Base-by-base conservation (phyloP, 768 basidiomycete genomes). In the Daedalea quercina region DNA sequence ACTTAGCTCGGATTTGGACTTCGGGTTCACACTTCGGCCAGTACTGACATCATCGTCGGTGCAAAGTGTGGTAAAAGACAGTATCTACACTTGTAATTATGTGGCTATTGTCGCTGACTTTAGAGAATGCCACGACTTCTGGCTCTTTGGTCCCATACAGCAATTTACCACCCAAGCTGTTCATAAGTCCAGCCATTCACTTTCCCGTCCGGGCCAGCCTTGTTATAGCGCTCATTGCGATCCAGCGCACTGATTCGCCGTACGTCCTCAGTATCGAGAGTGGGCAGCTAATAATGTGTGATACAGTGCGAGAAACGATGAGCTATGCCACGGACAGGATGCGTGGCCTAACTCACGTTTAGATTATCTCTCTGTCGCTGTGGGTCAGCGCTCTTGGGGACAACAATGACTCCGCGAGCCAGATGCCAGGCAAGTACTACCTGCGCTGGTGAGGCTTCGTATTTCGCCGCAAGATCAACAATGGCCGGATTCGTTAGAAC, bases 361-460 rank as follows among this genome's bases (percentile, higher is more conserved):
- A 80, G 53, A 54, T 81, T 81, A 52, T 75, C 72, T 59, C 71
- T 74, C 65, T 82, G 79, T 44, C 75, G 67, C 20, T 71, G 71
- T 19, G 62, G 60, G 54, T 79, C 70, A 19, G 66, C 64, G 51
- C 76, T 79, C 67, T 77, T 78, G 2, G 80, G 77, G 2, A 80
- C 66, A 6, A 73, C 69, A 19, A 70, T 61, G 4, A 70, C 72
- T 0, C 74, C 73, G 24, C 78, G 65, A 17, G 73, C 68, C 33
- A 80, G 45, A 57, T 79, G 75, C 80, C 80, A 82, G 0, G 76
- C 73, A 7, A 82, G 63, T 22, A 73, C 71, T 28, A 82, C 64
- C 61, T 80, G 78, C 3, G 70, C 75, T 1, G 77, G 67, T 0
- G 71, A 64, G 3, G 68, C 75, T 2, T 67, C 69, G 60, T 80